Evolutionary conservation across 768 basidiomycete genomes (phyloP).

Genomic region (Trametes gibbosa): DNA sequence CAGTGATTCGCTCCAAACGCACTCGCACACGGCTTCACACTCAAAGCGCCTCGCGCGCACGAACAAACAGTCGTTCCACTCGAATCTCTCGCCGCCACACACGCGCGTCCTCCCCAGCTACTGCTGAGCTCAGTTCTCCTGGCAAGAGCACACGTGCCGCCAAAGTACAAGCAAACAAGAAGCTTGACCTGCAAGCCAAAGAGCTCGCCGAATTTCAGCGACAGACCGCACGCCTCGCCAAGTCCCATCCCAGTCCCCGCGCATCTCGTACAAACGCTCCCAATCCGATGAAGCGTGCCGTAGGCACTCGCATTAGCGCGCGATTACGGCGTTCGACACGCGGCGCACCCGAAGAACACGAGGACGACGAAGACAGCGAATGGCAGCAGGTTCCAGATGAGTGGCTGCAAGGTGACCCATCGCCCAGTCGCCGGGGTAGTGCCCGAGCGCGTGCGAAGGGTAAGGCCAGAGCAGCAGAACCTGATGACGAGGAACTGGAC

Average conservation of each 20-base stretch:
- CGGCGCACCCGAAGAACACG: slow-evolving; percentile 21
- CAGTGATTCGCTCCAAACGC: slow-evolving; percentile 27
- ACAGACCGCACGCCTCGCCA: slow-evolving; percentile 37
- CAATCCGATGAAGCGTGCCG: slow-evolving; percentile 8
- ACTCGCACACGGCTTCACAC: slow-evolving; percentile 16
- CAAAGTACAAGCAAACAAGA: slow-evolving; percentile 68
- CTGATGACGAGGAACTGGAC: slow-evolving; percentile 21
- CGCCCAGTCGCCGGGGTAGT: slow-evolving; percentile 2
- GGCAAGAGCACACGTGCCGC: slow-evolving; percentile 58
- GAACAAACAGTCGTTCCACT: slow-evolving; percentile 6
- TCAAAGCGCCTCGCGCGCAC: background rate
- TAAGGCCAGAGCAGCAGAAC: slow-evolving; percentile 20
- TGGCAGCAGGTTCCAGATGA: slow-evolving; percentile 83
- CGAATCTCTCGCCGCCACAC: background rate
- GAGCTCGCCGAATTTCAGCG: slow-evolving; percentile 63
- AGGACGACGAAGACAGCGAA: slow-evolving; percentile 51
- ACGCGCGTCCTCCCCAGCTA: background rate
- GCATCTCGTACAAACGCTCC: slow-evolving; percentile 10
- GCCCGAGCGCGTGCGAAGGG: slow-evolving; percentile 16
- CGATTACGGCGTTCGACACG: slow-evolving; percentile 51
- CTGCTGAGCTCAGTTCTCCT: slow-evolving; percentile 25
- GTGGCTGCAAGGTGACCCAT: slow-evolving; percentile 46
- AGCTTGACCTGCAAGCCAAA: slow-evolving; percentile 65
- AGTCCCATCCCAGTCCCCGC: slow-evolving; percentile 9
- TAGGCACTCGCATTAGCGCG: slow-evolving; percentile 66